Conservation (phyloP, 805 yeast species). For the Ogataea salicorniae region DNA sequence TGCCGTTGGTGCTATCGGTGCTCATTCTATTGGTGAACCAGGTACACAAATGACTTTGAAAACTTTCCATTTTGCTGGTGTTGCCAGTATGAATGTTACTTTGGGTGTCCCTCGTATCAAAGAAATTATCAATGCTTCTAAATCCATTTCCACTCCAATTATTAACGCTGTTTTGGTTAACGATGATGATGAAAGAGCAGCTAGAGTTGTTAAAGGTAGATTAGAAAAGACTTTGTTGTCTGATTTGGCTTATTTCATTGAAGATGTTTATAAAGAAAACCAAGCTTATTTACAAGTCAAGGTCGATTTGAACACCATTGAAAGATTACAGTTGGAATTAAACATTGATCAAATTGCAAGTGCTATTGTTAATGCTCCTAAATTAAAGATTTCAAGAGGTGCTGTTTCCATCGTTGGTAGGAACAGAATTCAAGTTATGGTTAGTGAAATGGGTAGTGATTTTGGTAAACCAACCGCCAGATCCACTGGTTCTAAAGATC, state of each 20-base stretch:
- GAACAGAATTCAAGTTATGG: slow-evolving; percentile 62
- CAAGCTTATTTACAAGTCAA: slow-evolving; percentile 76
- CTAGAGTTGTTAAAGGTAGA: slow-evolving; percentile 97
- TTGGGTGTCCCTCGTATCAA: slow-evolving; percentile 99
- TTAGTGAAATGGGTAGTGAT: slow-evolving; percentile 38
- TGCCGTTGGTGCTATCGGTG: slow-evolving; percentile 99
- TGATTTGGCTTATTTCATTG: slow-evolving; percentile 84
- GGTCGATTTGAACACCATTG: slow-evolving; percentile 79
- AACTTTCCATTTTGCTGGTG: slow-evolving; percentile 91
- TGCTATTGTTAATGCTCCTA: slow-evolving; percentile 82
- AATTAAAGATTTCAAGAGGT: slow-evolving; percentile 70
- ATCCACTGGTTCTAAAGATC: slow-evolving; percentile 31
- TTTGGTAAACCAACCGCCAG: slow-evolving; percentile 39
- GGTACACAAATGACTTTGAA: slow-evolving; percentile 97
- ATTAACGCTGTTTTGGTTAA: slow-evolving; percentile 92
- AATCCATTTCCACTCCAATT: slow-evolving; percentile 91
- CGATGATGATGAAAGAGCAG: slow-evolving; percentile 93
- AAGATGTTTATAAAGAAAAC: slow-evolving; percentile 84
- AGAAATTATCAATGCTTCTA: slow-evolving; percentile 96
- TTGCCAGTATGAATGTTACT: slow-evolving; percentile 97
- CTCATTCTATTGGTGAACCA: slow-evolving; percentile 98
- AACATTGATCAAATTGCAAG: slow-evolving; percentile 79
- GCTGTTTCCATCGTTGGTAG: slow-evolving; percentile 67
- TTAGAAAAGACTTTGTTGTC: slow-evolving; percentile 85
- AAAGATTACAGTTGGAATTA: slow-evolving; percentile 82